Percentiles rank a stretch among this genome's conserved stretches.
Evolutionary conservation across 257 asterid genomes (phyloP).

Genomic region (Apocynum venetum): DNA sequence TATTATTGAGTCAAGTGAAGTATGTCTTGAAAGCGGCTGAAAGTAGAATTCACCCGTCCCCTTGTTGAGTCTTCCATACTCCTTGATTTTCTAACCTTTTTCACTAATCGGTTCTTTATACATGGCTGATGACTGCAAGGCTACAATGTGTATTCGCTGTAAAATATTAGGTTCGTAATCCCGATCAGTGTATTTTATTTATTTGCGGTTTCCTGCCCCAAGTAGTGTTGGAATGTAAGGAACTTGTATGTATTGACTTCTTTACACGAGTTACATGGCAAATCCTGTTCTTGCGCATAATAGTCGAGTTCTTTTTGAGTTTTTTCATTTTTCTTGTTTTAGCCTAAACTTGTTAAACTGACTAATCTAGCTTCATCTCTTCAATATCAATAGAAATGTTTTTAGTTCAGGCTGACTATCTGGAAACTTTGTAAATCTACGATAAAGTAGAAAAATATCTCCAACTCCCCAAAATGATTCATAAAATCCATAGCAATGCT

Average conservation of each 20-base stretch:
- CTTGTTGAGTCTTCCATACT: too few relatives aligned
- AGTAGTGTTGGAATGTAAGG: not conserved
- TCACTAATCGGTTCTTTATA: not conserved
- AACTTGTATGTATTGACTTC: not conserved
- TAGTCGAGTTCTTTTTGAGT: not conserved
- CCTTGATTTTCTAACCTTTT: not conserved
- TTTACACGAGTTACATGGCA: not conserved
- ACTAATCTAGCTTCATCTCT: too few relatives aligned
- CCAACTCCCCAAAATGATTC: not conserved
- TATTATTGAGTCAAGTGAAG: constrained; percentile 16
- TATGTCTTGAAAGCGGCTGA: constrained; percentile 26
- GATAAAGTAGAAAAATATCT: not conserved
- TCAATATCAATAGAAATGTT: too few relatives aligned
- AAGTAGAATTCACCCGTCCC: not conserved
- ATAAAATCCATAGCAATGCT: too few relatives aligned
- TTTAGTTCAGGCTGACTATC: too few relatives aligned
- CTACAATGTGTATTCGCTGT: not conserved
- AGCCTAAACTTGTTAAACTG: too few relatives aligned
- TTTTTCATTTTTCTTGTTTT: too few relatives aligned
- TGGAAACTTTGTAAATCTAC: not conserved
- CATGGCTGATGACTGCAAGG: not conserved
- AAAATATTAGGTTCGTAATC: not conserved
- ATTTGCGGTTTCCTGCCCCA: not conserved
- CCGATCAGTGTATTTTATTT: not conserved
- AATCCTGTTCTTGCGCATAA: not conserved